phyloP scores from a whole-genome alignment of 2,329 filamentous ascomycete genomes.

The Knoxdaviesia capensis region DNA sequence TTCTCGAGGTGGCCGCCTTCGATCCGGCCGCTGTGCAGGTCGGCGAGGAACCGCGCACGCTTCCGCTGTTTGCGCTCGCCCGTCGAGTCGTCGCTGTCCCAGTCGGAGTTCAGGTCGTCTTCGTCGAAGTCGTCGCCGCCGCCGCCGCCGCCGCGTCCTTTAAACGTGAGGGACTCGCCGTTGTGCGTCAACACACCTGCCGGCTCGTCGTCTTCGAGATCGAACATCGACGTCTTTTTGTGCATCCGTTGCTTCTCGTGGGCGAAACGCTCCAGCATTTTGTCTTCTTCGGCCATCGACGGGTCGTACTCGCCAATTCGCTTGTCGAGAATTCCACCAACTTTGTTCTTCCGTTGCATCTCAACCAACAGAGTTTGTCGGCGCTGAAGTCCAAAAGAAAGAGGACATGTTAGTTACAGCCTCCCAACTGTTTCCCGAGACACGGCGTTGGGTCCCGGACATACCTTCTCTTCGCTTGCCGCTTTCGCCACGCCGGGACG shows the following conservation, averaged over 20 bases:
- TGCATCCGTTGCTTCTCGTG: slow-evolving; percentile 64
- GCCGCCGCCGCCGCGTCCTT: slow-evolving; percentile 22
- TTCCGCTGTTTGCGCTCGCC: slow-evolving; percentile 34
- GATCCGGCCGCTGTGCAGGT: slow-evolving; percentile 13
- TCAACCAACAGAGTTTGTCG: slow-evolving; percentile 72
- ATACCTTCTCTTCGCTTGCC: slow-evolving; percentile 65
- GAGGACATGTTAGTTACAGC: slow-evolving; percentile 6
- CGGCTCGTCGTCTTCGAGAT: slow-evolving; percentile 66
- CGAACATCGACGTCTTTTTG: slow-evolving; percentile 66
- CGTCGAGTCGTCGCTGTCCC: slow-evolving; percentile 35
- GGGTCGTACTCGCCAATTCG: slow-evolving; percentile 93
- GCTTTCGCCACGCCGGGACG: slow-evolving; percentile 73
- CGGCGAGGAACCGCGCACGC: slow-evolving; percentile 27
- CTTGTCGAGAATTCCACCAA: slow-evolving; percentile 79
- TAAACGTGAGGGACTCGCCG: slow-evolving; percentile 50
- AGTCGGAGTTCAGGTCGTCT: slow-evolving; percentile 42
- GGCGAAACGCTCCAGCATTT: slow-evolving; percentile 78
- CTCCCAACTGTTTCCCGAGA: background rate
- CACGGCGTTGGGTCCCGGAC: slow-evolving; percentile 4
- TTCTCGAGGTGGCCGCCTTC: background rate
- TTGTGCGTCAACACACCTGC: slow-evolving; percentile 59
- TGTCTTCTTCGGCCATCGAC: slow-evolving; percentile 81
- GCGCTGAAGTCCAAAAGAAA: slow-evolving; percentile 26
- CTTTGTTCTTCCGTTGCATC: slow-evolving; percentile 74
- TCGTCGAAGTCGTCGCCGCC: slow-evolving; percentile 60